Conservation (phyloP, 805 yeast species). For the Grigorovia yakushimaensis region DNA sequence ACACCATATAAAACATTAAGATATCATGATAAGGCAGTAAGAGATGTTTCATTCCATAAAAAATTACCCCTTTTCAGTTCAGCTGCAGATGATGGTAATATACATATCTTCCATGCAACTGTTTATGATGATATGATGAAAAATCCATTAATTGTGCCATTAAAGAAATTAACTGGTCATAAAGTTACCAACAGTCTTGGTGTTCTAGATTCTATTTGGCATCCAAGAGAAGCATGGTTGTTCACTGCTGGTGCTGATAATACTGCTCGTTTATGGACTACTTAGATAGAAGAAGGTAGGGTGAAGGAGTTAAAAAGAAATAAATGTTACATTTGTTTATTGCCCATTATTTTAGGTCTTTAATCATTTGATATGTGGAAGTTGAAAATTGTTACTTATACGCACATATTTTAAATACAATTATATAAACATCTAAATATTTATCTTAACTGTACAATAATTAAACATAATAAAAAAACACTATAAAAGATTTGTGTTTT, state of each 20-base stretch:
- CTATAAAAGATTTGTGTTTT: no score
- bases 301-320: no score
- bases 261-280: constrained; percentile 92
- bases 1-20: constrained; percentile 94
- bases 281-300: constrained; percentile 36
- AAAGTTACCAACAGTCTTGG: constrained; percentile 72
- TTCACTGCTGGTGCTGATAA: constrained; percentile 97
- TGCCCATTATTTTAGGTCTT: no score
- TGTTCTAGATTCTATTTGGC: constrained; percentile 84
- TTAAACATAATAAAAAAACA: no score
- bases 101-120: constrained; percentile 93
- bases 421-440: no score
- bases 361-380: no score
- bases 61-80: constrained; percentile 85
- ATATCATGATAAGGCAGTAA: constrained; percentile 90
- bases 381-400: no score
- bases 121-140: constrained; percentile 86
- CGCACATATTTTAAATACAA: no score
- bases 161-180: constrained; percentile 90
- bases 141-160: constrained; percentile 90
- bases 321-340: no score
- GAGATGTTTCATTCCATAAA: constrained; percentile 80
- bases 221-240: constrained; percentile 97
- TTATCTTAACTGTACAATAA: no score
- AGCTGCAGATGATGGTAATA: constrained; percentile 87